A percentile compares a stretch with the other conserved stretches of the same genome.
Conservation (phyloP, 2,329 filamentous ascomycete species). For the Fonsecaea erecta region DNA sequence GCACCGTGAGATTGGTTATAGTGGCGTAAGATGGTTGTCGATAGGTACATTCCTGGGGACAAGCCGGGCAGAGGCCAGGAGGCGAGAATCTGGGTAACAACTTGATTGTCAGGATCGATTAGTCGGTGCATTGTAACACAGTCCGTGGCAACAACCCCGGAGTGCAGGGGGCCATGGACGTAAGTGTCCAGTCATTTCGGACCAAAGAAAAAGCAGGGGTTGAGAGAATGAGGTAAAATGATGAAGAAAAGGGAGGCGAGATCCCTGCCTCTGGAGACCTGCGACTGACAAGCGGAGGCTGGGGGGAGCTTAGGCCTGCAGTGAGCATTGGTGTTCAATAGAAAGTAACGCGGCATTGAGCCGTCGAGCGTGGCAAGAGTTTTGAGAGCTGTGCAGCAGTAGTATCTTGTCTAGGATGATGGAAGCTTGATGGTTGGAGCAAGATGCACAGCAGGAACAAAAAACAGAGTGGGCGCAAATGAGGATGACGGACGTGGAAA, state of each 20-base stretch:
- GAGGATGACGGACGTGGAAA: neutral
- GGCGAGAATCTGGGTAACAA: neutral
- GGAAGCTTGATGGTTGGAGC: neutral
- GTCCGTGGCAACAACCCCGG: conserved; percentile 1
- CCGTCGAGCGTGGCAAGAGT: conserved; percentile 4
- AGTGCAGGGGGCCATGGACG: neutral
- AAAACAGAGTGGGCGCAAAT: conserved; percentile 5
- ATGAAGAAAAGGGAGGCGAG: neutral
- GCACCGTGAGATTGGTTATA: conserved; percentile 3
- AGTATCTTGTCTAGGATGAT: conserved; percentile 3
- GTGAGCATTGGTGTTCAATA: neutral
- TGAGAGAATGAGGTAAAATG: neutral
- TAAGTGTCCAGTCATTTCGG: neutral
- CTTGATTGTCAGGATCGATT: neutral
- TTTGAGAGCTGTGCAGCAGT: conserved; percentile 4
- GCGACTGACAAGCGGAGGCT: neutral
- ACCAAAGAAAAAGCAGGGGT: neutral
- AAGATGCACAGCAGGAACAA: neutral
- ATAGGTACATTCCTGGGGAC: neutral
- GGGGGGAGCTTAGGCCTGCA: neutral
- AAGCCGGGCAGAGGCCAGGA: neutral
- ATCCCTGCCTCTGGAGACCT: neutral
- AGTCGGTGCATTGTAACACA: neutral
- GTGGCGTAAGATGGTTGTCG: conserved; percentile 7
- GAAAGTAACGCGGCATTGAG: conserved; percentile 4